Evolutionary conservation across 805 yeast genomes (phyloP), one percentile per base, ranked within the genome.

Genomic region (Wickerhamia fluorescens): DNA sequence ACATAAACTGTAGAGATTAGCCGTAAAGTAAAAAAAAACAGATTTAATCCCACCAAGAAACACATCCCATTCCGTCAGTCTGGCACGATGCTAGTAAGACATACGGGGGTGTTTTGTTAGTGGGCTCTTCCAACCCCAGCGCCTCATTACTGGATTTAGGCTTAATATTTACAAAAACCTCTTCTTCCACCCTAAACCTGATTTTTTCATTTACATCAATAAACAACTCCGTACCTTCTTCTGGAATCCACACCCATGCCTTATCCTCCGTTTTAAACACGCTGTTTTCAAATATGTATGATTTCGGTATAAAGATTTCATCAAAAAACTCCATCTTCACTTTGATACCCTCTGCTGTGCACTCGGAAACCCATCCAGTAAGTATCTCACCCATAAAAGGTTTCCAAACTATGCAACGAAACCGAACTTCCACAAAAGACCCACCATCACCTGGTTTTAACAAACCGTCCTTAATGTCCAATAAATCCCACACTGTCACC

Each of bases 381-480:
- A 92, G 53, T 6, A 89, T 74, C 51, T 92, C 98, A 7, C 98
- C 98, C 1, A 85, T 78, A 54, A 89, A 89, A 1, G 98, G 98
- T 40, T 88, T 82, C 69, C 92, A 92, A 2, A 89, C 78, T 7
- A 88, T 63, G 26, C 81, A 66, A 29, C 96, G 60, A 48, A 87
- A 84, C 31, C 64, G 70, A 12, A 80, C 83, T 38, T 78, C 81
- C 23, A 85, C 76, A 44, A 68, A 88, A 4, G 86, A 69, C 2
- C 88, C 86, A 6, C 98, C 97, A 56, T 92, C 97, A 6, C 98
- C 97, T 2, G 95, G 95, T 44, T 77, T 81, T 35, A 92, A 64
- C 39, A 84, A 66, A 4, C 97, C 98, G 43, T 92, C 97, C 27
- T 83, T 84, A 15, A 82, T 76, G n/a, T 69, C 70, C 25, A 78